Evolutionary conservation across 2,329 filamentous ascomycete genomes (phyloP).

Genomic region (Fusarium palustre): DNA sequence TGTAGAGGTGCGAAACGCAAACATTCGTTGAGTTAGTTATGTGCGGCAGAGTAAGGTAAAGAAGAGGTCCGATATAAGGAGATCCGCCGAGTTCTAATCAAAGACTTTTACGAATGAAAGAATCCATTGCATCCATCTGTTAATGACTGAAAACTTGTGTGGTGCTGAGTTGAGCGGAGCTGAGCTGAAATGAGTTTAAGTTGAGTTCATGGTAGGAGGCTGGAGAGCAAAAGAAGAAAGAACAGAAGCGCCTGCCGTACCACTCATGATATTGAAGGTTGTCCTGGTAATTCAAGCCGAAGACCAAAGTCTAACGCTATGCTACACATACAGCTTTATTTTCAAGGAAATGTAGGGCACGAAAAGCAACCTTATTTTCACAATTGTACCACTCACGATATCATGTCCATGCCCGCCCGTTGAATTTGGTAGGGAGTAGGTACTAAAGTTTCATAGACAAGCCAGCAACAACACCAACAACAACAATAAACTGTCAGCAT

Average conservation of each 20-base stretch:
- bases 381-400: background rate
- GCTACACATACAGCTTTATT: too few species aligned
- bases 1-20: slow-evolving; percentile 13
- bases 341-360: too few species aligned
- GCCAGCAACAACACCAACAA: background rate
- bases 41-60: background rate
- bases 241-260: background rate
- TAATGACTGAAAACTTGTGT: background rate
- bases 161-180: background rate
- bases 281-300: too few species aligned
- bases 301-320: too few species aligned
- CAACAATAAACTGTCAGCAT: background rate
- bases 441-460: background rate
- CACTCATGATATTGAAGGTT: background rate
- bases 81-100: slow-evolving; percentile 17
- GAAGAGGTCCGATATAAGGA: slow-evolving; percentile 3
- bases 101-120: slow-evolving; percentile 5
- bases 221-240: background rate
- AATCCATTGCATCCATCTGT: slow-evolving; percentile 9
- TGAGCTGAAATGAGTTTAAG: background rate
- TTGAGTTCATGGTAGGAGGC: slow-evolving; percentile 7
- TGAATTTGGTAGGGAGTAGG: background rate
- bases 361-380: too few species aligned
- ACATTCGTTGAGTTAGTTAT: slow-evolving; percentile 6
- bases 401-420: background rate